These are phyloP conservation scores for Radiomyces spectabilis DNA, from an alignment of 192 early-diverging fungal genomes.

Conservation along the genomic window DNA sequence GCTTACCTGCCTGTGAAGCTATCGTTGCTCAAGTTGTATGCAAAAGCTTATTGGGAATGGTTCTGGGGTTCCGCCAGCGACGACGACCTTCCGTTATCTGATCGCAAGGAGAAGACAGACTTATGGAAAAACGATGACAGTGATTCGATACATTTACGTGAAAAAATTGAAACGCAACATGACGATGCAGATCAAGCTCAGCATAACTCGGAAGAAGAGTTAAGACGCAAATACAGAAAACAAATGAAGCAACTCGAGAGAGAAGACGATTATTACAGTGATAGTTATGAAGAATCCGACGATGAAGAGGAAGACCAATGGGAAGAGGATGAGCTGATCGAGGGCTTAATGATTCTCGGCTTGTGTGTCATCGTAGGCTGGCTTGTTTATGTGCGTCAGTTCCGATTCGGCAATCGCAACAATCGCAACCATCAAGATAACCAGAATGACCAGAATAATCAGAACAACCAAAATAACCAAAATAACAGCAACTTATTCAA, in stretches of 20 bases:
- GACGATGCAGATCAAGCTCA: slow-evolving; percentile 18
- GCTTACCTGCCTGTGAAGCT: slow-evolving; percentile 71
- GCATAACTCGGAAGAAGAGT: slow-evolving; percentile 30
- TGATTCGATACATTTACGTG: background rate
- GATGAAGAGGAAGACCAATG: slow-evolving; percentile 27
- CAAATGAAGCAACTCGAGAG: slow-evolving; percentile 22
- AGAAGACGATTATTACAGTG: slow-evolving; percentile 21
- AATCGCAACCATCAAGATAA: background rate
- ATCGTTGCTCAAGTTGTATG: slow-evolving; percentile 63
- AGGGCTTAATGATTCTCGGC: slow-evolving; percentile 43
- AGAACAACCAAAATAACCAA: too few relatives aligned
- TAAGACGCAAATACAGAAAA: slow-evolving; percentile 24
- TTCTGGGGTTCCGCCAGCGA: slow-evolving; percentile 51
- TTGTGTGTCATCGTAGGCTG: slow-evolving; percentile 46
- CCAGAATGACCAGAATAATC: too few relatives aligned
- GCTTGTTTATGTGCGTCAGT: slow-evolving; percentile 53
- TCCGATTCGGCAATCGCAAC: slow-evolving; percentile 30
- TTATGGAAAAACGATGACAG: slow-evolving; percentile 2
- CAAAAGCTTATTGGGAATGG: slow-evolving; percentile 62
- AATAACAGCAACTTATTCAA: too few relatives aligned
- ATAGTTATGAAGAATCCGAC: background rate
- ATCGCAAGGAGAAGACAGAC: background rate
- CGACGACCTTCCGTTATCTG: slow-evolving; percentile 27
- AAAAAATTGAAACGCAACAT: slow-evolving; percentile 2
- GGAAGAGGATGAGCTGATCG: slow-evolving; percentile 46